Base-by-base conservation (phyloP, 331 rosid genomes). In the Rhamnella rubrinervis region DNA sequence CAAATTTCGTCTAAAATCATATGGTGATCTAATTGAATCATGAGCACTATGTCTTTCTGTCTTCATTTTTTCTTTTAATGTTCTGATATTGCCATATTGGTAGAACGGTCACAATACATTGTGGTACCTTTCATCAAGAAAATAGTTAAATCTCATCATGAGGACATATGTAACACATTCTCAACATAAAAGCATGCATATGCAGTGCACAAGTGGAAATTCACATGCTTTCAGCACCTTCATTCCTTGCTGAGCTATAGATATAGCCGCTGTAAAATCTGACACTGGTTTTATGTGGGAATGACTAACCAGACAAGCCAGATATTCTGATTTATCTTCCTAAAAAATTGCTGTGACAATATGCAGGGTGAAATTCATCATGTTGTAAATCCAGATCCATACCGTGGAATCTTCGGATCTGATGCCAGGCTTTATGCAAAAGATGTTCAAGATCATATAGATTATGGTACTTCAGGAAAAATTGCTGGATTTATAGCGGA, bases 401-500 rank as follows among this genome's bases (percentile, higher is more conserved):
- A 90, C 56, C 92, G 6, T 47, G 97, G 98, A 78, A 23, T 75
- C 71, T 93, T 91, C 64, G 97, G 98, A n/a, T 16, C 91, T 0
- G 91, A 91, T 74, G 95, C 92, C 46, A 46, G 70, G 8, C 15
- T 81, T 57, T 93, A 93, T 75, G 95, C 89, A 63, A 84, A 75
- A 72, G 98, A 93, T 26, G 87, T 91, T 61, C 95, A 87, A 79
- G 96, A 93, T 72, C 98, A 93, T 75, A 78, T 93, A 68, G 93
- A 85, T 40, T 93, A 80, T 62, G 98, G 98, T 23, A 88, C 88
- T 76, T 81, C 98, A 23, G 97, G 97, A 71, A 81, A 75, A 40
- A 76, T 93, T 71, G 97, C 96, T 44, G 97, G 97, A 55, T 93
- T 89, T 77, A 91, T 93, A 68, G 90, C 98, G 19, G 98, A 93